A percentile compares a stretch with the other conserved stretches of the same genome.
phyloP scores from a whole-genome alignment of 73 alveolate genomes.

The Paramecium bursaria region DNA sequence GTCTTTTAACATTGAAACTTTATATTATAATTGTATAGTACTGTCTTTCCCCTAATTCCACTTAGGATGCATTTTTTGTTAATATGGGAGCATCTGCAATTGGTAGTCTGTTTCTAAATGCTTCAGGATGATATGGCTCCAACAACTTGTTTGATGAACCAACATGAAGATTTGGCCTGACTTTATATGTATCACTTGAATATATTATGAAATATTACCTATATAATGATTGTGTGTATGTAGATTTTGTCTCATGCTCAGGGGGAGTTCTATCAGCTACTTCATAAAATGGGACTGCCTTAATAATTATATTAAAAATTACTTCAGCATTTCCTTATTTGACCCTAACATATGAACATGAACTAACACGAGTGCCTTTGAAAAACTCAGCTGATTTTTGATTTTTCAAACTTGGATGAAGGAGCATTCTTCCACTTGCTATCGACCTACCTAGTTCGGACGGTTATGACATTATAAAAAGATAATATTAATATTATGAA shows the following conservation, averaged over 20 bases:
- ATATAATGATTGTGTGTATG: constrained; percentile 34
- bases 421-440: constrained; percentile 48
- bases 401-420: constrained; percentile 44
- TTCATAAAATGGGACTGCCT: constrained; percentile 70
- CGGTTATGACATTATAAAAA: constrained; percentile 58
- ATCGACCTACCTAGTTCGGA: constrained; percentile 25
- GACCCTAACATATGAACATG: constrained; percentile 69
- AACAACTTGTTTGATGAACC: constrained; percentile 60
- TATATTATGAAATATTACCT: constrained; percentile 8
- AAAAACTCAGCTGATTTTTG: constrained; percentile 68
- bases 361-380: constrained; percentile 66
- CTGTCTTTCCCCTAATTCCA: constrained; percentile 72
- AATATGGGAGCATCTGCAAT: constrained; percentile 68
- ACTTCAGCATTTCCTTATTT: constrained; percentile 64
- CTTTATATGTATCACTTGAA: constrained; percentile 66
- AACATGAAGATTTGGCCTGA: constrained; percentile 66
- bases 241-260: constrained; percentile 58
- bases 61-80: constrained; percentile 67
- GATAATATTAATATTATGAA: constrained; percentile 33
- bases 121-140: constrained; percentile 62
- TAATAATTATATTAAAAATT: neutral
- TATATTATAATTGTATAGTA: neutral
- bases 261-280: constrained; percentile 59
- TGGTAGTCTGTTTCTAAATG: constrained; percentile 70
- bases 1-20: constrained; percentile 67